Base-by-base conservation (phyloP, 768 basidiomycete species). In the Boletus bicolor region DNA sequence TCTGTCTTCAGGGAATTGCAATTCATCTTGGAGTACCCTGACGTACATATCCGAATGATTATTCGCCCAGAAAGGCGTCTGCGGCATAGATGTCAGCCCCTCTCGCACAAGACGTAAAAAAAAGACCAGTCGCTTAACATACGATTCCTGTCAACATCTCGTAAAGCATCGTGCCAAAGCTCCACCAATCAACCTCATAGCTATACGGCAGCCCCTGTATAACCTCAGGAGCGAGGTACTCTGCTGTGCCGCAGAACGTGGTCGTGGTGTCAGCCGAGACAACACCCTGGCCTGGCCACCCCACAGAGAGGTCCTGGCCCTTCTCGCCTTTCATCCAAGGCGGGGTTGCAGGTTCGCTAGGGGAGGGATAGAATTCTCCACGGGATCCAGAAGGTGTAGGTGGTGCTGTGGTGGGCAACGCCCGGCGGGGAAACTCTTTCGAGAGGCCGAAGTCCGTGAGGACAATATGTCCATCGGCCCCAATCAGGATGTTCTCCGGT, bases 121-220 rank as follows among this genome's bases (percentile, higher is more conserved):
- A 64, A 47, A 36, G 56, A 34, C 11, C 19, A 21, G 35, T 19
- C 49, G 37, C 36, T 51, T 28, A 45, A 55, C 43, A 84, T 72
- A 95, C 94, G 61, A 95, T 89, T 28, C 96, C 96, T 38, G 91
- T 91, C 73, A 98, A 75, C 89, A 97, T 96, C 77, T 98, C 96
- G 69, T 91, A 93, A 56, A 98, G 75, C 90, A 98, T 96, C 58
- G 96, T 98, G 36, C 96, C 96, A 65, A 96, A 89, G 61, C 89
- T 91, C 95, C 94, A 99, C 91, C 93, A 96, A 70, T 98, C 96
- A 21, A 96, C 93, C 62, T 94, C 92, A 66, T 93, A 98, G 60
- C 87, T 87, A 68, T 98, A 96, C 19, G 86, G 82, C 63, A 89
- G 71, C 1, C 94, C 91, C 65, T 93, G 90, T 62, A 98, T 93